Conservation (phyloP, 305 asterid genomes). For the Plantago lanceolata region DNA sequence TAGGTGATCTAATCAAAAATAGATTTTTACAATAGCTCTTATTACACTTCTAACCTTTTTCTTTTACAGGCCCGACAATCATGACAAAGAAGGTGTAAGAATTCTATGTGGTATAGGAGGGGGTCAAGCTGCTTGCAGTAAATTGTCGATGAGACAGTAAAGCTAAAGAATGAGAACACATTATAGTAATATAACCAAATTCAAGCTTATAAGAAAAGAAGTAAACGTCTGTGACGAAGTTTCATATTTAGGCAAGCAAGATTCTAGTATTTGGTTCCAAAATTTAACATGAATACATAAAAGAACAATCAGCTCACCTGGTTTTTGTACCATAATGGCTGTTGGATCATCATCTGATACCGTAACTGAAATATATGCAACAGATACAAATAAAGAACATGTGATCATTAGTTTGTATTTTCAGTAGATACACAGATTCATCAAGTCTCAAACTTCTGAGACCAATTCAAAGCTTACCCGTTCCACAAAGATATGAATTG, state of each 20-base stretch:
- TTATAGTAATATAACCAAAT: neutral
- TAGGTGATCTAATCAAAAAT: too few species aligned
- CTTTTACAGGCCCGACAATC: too few species aligned
- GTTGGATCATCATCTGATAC: conserved; percentile 30
- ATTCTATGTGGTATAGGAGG: too few species aligned
- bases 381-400: conserved; percentile 10
- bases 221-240: too few species aligned
- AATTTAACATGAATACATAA: neutral
- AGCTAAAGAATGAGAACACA: neutral
- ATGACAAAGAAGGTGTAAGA: too few species aligned
- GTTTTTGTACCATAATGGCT: conserved; percentile 33
- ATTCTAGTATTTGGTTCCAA: too few species aligned
- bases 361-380: conserved; percentile 31
- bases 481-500: conserved; percentile 39
- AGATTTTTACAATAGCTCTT: too few species aligned
- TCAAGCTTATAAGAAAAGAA: neutral
- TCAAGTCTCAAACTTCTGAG: neutral
- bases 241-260: too few species aligned
- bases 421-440: neutral
- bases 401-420: neutral
- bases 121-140: too few species aligned
- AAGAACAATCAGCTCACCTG: conserved; percentile 28
- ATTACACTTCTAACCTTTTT: too few species aligned
- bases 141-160: neutral
- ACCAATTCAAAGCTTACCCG: conserved; percentile 30